Conservation (phyloP, 1,284 basidiomycete genomes). For the Exobasidium cylindrosporum region DNA sequence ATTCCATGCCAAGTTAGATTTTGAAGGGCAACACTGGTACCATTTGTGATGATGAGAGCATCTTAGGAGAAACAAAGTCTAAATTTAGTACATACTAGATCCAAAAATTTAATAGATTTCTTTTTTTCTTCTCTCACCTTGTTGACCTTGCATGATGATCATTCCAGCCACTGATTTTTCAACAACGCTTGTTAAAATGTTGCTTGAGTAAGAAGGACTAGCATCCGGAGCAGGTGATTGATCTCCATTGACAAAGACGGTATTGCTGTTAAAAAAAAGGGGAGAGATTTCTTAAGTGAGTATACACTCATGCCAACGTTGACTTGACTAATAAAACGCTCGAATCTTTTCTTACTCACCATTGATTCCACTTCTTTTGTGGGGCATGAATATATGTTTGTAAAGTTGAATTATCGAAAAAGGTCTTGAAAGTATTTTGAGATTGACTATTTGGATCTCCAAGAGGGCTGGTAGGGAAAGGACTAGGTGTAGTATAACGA, state of each 20-base stretch:
- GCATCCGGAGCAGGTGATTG: neutral
- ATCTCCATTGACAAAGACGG: neutral
- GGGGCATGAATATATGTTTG: constrained; percentile 6
- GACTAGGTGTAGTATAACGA: neutral
- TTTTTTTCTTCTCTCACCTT: too few species aligned
- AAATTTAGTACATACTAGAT: too few species aligned
- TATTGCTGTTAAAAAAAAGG: too few species aligned
- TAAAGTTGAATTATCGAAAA: constrained; percentile 5
- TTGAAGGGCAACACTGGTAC: constrained; percentile 22
- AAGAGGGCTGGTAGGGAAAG: neutral
- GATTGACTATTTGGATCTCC: neutral
- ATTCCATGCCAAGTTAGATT: constrained; percentile 50
- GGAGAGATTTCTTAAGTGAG: too few species aligned
- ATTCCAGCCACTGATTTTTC: neutral
- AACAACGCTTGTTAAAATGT: neutral
- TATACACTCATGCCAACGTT: too few species aligned
- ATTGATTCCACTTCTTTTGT: constrained; percentile 1
- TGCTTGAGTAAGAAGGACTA: neutral
- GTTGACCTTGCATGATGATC: neutral
- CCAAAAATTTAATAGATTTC: too few species aligned
- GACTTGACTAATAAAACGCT: too few species aligned
- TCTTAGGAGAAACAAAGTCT: too few species aligned
- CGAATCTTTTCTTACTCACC: neutral
- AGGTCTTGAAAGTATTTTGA: constrained; percentile 2
- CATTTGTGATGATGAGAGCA: neutral